These are phyloP conservation scores for Cutaneotrichosporon cavernicola DNA, from an alignment of 1,284 basidiomycete genomes.

Conservation along the genomic window DNA sequence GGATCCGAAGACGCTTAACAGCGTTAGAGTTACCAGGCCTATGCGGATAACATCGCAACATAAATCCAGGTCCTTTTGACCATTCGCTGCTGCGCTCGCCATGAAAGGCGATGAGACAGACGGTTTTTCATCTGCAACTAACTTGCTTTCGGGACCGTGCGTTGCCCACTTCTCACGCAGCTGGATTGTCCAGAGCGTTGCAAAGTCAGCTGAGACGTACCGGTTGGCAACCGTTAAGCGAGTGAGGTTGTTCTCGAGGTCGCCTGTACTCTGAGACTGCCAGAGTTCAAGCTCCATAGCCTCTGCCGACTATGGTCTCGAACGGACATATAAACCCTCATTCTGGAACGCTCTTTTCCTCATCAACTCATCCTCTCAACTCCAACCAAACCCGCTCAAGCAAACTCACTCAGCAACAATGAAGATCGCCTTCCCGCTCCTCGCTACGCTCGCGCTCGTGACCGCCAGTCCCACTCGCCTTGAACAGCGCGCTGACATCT, in stretches of 20 bases:
- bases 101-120: too few relatives aligned
- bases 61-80: too few relatives aligned
- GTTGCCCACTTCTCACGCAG: background rate
- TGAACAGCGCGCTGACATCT: background rate
- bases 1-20: too few relatives aligned
- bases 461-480: background rate
- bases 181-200: background rate
- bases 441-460: background rate
- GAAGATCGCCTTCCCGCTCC: background rate
- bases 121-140: background rate
- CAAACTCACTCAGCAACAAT: background rate
- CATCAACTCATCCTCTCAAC: background rate
- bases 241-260: background rate
- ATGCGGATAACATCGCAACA: too few relatives aligned
- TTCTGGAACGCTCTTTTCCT: background rate
- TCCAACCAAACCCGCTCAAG: too few relatives aligned
- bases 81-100: too few relatives aligned
- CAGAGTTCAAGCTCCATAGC: background rate
- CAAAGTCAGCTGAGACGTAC: background rate
- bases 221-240: background rate
- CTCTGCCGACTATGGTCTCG: background rate
- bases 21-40: too few relatives aligned
- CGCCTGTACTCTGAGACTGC: background rate
- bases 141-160: background rate
- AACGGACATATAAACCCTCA: background rate